Evolutionary conservation across 129 eudicot species (phyloP).

Genomic region (Flaveria sonorensis): DNA sequence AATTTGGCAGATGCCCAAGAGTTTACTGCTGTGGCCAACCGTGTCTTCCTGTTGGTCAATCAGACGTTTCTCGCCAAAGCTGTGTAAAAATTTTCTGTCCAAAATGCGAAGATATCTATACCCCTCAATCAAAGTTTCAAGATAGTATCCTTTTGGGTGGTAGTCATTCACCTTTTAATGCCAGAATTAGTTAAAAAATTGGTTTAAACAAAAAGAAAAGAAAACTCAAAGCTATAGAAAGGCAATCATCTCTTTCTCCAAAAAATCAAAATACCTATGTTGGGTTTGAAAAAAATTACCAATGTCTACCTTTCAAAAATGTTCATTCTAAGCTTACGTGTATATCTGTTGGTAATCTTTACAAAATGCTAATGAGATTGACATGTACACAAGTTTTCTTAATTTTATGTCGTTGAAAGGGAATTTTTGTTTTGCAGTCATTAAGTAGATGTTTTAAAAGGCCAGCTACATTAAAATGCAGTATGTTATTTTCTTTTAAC

Average conservation of each 20-base stretch:
- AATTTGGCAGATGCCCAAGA: constrained; percentile 95
- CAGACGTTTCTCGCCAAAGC: constrained; percentile 77
- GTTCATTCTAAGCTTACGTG: not conserved
- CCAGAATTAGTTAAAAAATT: not conserved
- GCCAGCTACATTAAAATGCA: not conserved
- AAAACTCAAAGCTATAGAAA: not conserved
- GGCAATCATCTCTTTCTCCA: not conserved
- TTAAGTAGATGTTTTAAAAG: not conserved
- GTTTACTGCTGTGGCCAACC: constrained; percentile 92
- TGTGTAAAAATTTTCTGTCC: constrained; percentile 85
- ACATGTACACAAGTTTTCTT: not conserved
- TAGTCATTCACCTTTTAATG: not conserved
- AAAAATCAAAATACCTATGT: not conserved
- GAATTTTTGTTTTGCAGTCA: not conserved
- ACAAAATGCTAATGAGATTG: not conserved
- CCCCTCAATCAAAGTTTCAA: constrained; percentile 88
- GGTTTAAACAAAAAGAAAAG: not conserved
- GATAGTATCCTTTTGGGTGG: constrained; percentile 79
- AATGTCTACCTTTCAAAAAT: not conserved
- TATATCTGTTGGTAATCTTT: not conserved
- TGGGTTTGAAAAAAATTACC: not conserved
- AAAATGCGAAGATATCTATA: constrained; percentile 79
- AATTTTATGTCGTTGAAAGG: not conserved
- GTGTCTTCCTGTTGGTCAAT: constrained; percentile 91
- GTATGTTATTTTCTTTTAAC: not conserved